These are phyloP conservation scores for Emmonsiellopsis sp. DNA, from an alignment of 2,329 filamentous ascomycete species.

Conservation along the genomic window DNA sequence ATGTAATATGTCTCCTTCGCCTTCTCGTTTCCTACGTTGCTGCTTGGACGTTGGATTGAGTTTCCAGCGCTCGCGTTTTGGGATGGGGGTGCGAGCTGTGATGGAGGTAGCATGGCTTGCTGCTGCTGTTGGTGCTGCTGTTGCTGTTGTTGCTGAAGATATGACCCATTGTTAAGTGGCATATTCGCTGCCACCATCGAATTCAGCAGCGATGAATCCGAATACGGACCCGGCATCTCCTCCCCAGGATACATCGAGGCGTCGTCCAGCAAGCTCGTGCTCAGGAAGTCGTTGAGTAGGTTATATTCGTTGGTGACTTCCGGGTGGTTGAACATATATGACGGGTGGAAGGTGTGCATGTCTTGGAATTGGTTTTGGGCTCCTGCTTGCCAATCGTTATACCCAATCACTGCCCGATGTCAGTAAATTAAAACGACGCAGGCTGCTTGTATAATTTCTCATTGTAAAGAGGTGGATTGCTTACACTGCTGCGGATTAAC, in stretches of 20 bases:
- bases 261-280: constrained; percentile 83
- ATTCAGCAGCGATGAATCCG: constrained; percentile 46
- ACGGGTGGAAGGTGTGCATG: constrained; percentile 87
- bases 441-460: constrained; percentile 5
- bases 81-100: constrained; percentile 16
- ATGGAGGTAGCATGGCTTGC: constrained; percentile 18
- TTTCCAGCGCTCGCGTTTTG: constrained; percentile 32
- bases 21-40: constrained; percentile 56
- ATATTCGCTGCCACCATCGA: constrained; percentile 25
- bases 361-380: constrained; percentile 81
- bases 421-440: constrained; percentile 15
- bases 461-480: constrained; percentile 27
- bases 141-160: constrained; percentile 25
- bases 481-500: constrained; percentile 66
- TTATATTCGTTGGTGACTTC: constrained; percentile 97
- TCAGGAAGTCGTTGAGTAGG: constrained; percentile 90
- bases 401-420: constrained; percentile 56
- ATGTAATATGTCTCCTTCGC: constrained; percentile 81
- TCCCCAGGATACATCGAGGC: constrained; percentile 58
- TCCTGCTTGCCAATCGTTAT: constrained; percentile 67
- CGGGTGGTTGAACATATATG: constrained; percentile 88
- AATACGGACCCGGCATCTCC: constrained; percentile 53
- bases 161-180: constrained; percentile 15
- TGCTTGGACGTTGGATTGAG: constrained; percentile 51
- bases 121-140: constrained; percentile 22